Base-by-base conservation (phyloP, 345 rosid genomes). In the Citrus mangshanensis region DNA sequence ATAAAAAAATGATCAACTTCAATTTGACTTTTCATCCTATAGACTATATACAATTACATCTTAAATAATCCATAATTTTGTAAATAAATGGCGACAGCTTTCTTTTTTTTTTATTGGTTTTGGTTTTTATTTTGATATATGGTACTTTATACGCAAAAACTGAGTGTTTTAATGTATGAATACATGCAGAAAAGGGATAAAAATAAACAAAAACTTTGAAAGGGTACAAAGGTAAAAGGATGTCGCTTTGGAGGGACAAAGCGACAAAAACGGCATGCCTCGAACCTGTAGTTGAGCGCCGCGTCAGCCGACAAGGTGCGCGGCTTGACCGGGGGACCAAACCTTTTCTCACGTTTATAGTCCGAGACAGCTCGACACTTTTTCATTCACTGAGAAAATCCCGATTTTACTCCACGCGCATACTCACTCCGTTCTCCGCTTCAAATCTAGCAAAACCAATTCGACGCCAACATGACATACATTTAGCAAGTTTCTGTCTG, bases 241-340 rank as follows among this genome's bases (percentile, higher is more conserved):
- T 71, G 82, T 78, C 54, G 77, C 76, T 79, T 80, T 76, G 74
- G 74, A 25, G 82, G 35, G 80, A 83, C 88, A 87, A 77, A 21
- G 81, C 88, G 87, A 87, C 90, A 87, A 67, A 64, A 49, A 73
- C 75, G 84, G 75, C 84, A 84, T 89, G 89, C 19, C 70, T 61
- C 18, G 49, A 61, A 7, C 4, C 25, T 28, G 54, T 59, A 56
- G 59, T 2, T 4, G 25, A 73, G 30, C 56, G 84, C 82, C 92
- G 83, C 86, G 85, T 70, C 73, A 81, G 78, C 79, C 86, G 78
- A 84, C 88, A 82, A 24, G 55, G 74, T 77, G 59, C 65, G 77
- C 91, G 80, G 79, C 80, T 81, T 81, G 79, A 82, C 86, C 82
- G 77, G 82, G 76, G 80, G 51, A 30, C 61, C 70, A 35, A 25